Conservation (phyloP, 768 basidiomycete species). For the Pleurotus giganteus region DNA sequence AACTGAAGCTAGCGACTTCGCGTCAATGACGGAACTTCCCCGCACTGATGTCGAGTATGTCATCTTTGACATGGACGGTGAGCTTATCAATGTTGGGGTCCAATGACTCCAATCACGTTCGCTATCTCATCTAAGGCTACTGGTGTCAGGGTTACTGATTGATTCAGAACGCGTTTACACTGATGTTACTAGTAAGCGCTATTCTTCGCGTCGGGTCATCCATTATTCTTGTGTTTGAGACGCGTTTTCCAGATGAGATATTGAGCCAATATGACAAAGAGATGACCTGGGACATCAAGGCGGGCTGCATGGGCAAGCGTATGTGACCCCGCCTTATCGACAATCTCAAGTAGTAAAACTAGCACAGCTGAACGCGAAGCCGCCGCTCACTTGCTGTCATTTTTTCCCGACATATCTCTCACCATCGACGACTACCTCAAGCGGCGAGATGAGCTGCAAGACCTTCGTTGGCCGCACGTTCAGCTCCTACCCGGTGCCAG, state of each 20-base stretch:
- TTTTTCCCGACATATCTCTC: slow-evolving; percentile 72
- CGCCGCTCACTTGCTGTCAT: slow-evolving; percentile 67
- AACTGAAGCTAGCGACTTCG: too few species aligned
- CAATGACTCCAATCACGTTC: not conserved
- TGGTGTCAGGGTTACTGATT: slow-evolving; percentile 59
- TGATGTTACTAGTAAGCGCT: slow-evolving; percentile 66
- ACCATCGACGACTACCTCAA: slow-evolving; percentile 57
- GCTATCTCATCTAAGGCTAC: not conserved
- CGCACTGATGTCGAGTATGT: slow-evolving; percentile 45
- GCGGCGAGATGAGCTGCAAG: slow-evolving; percentile 57
- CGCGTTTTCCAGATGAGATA: slow-evolving; percentile 54
- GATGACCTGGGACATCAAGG: slow-evolving; percentile 89
- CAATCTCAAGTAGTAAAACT: too few species aligned
- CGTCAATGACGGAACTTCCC: too few species aligned
- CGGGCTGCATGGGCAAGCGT: slow-evolving; percentile 90
- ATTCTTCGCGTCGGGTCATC: not conserved
- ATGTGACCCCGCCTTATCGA: too few species aligned
- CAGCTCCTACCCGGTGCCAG: slow-evolving; percentile 70
- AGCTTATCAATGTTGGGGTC: too few species aligned
- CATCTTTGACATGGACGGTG: slow-evolving; percentile 75
- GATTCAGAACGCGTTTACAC: slow-evolving; percentile 79
- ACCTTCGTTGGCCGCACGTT: slow-evolving; percentile 66
- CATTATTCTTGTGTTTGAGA: not conserved
- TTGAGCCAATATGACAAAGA: slow-evolving; percentile 67
- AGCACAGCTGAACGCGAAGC: slow-evolving; percentile 67